Percentiles rank a stretch among this genome's conserved stretches.
Evolutionary conservation across 257 asterid genomes (phyloP).

Genomic region (Sherardia arvensis): DNA sequence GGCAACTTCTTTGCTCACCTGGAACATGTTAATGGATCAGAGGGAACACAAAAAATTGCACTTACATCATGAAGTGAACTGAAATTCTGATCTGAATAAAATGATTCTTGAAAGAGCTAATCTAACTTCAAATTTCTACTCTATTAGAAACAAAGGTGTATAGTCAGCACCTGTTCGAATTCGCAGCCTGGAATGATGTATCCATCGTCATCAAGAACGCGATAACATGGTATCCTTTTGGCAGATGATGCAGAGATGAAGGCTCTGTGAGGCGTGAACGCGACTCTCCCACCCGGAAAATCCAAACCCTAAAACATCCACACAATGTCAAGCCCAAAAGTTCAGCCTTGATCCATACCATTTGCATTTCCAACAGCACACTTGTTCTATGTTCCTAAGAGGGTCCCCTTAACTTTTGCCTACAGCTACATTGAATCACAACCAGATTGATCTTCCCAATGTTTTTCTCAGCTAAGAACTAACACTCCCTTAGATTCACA

Average conservation of each 20-base stretch:
- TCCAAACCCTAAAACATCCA: constrained; percentile 42
- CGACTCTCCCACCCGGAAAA: constrained; percentile 80
- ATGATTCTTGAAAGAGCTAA: too few species aligned
- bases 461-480: constrained; percentile 2
- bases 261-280: constrained; percentile 47
- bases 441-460: neutral
- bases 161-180: constrained; percentile 43
- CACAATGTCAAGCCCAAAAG: neutral
- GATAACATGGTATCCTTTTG: constrained; percentile 75
- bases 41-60: neutral
- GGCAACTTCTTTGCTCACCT: constrained; percentile 64
- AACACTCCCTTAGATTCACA: neutral
- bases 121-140: too few species aligned
- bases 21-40: neutral
- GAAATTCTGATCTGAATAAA: too few species aligned
- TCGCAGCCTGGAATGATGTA: constrained; percentile 32
- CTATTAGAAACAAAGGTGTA: neutral
- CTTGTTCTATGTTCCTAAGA: neutral
- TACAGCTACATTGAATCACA: neutral
- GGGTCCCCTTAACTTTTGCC: neutral
- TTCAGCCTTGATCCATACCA: too few species aligned
- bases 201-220: constrained; percentile 78
- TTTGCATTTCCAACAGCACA: neutral
- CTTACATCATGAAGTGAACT: neutral
- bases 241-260: constrained; percentile 57